phyloP scores from a whole-genome alignment of 2,329 filamentous ascomycete species.

The Colletotrichum sp. region DNA sequence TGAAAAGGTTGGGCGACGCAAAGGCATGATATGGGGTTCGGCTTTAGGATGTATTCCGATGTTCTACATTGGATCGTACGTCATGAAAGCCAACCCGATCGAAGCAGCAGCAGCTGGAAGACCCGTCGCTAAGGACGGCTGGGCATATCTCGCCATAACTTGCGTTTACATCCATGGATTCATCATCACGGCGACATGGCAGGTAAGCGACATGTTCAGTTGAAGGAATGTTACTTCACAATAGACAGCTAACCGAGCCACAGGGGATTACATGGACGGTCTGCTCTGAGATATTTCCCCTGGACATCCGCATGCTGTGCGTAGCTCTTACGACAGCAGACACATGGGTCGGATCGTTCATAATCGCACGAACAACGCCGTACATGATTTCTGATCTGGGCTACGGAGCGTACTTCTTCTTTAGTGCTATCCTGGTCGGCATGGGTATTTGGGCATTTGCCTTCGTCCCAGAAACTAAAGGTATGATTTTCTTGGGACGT shows the following conservation, averaged over 20 bases:
- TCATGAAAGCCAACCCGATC: slow-evolving; percentile 33
- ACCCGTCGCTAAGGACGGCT: slow-evolving; percentile 19
- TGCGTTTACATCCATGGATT: slow-evolving; percentile 46
- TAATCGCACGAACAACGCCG: slow-evolving; percentile 41
- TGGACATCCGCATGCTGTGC: slow-evolving; percentile 38
- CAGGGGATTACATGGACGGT: slow-evolving; percentile 45
- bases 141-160: slow-evolving; percentile 50
- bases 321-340: slow-evolving; percentile 36
- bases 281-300: slow-evolving; percentile 51
- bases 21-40: slow-evolving; percentile 49
- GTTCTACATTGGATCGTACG: slow-evolving; percentile 43
- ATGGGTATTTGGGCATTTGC: slow-evolving; percentile 52
- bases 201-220: slow-evolving; percentile 23
- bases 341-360: slow-evolving; percentile 42
- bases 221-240: fast-evolving
- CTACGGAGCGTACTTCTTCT: slow-evolving; percentile 59
- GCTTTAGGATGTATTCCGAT: slow-evolving; percentile 41
- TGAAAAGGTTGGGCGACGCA: slow-evolving; percentile 51
- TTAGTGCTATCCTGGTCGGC: slow-evolving; percentile 48
- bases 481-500: slow-evolving; percentile 26
- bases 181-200: slow-evolving; percentile 43
- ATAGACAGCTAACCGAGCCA: slow-evolving; percentile 30
- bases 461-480: slow-evolving; percentile 58
- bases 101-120: slow-evolving; percentile 46
- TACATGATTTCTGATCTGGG: slow-evolving; percentile 44